Conservation (phyloP, 2,329 filamentous ascomycete species). For the Fusarium anguioides region DNA sequence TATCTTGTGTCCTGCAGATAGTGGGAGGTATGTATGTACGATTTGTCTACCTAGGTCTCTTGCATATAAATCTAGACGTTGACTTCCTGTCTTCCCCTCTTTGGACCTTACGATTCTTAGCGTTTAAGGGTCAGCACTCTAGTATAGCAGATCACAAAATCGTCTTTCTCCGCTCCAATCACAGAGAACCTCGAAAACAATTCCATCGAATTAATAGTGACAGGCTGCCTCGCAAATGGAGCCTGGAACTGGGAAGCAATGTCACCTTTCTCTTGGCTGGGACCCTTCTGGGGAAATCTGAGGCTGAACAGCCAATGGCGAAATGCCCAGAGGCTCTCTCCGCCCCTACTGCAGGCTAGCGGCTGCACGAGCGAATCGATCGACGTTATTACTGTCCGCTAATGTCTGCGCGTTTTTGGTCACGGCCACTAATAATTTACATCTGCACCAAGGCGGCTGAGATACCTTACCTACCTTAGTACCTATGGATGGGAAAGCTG, state of each 20-base stretch:
- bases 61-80: constrained; percentile 1
- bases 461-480: no score
- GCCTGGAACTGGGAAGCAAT: constrained; percentile 12
- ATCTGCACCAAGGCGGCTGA: constrained; percentile 6
- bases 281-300: constrained; percentile 33
- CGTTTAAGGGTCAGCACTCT: no score
- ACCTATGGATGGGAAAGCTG: neutral
- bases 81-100: neutral
- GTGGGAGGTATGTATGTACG: neutral
- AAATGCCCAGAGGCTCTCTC: constrained; percentile 10
- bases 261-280: constrained; percentile 22
- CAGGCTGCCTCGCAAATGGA: constrained; percentile 26
- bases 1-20: neutral
- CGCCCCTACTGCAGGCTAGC: constrained; percentile 30
- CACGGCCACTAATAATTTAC: constrained; percentile 1
- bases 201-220: neutral
- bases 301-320: constrained; percentile 23
- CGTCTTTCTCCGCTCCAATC: neutral
- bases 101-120: no score
- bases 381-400: constrained; percentile 35
- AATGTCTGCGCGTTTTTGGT: constrained; percentile 20
- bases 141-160: neutral
- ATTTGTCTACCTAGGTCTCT: constrained; percentile 14
- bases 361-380: constrained; percentile 44
- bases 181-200: neutral